Evolutionary conservation across 371 early-diverging fungal genomes (phyloP).

Genomic region (Catenaria anguillulae): DNA sequence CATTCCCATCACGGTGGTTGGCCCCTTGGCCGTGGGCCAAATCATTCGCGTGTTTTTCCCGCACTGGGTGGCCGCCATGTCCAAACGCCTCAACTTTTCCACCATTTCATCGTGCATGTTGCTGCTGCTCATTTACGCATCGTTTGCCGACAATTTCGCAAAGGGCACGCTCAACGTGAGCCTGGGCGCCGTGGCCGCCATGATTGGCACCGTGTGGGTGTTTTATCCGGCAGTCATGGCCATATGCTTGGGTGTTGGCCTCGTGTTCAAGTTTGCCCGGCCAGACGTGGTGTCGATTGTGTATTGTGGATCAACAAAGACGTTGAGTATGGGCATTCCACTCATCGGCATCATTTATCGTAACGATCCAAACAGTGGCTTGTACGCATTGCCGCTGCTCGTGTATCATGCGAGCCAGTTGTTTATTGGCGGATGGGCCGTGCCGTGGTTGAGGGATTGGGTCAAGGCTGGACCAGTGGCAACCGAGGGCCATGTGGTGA

Average conservation of each 20-base stretch:
- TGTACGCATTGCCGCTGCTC: constrained; percentile 46
- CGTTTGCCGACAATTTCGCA: constrained; percentile 54
- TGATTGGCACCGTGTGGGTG: constrained; percentile 35
- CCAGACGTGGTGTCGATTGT: constrained; percentile 43
- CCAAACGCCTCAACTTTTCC: constrained; percentile 34
- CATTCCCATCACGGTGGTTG: constrained; percentile 44
- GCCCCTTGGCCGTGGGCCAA: constrained; percentile 49
- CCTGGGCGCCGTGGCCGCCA: constrained; percentile 29
- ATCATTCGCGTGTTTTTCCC: constrained; percentile 35
- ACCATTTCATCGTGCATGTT: constrained; percentile 42
- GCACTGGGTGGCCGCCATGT: constrained; percentile 28
- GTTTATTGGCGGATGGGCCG: constrained; percentile 47
- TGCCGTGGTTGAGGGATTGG: constrained; percentile 40
- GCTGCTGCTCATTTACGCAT: constrained; percentile 53
- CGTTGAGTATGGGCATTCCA: constrained; percentile 61
- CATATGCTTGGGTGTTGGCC: constrained; percentile 23
- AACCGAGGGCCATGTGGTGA: too few species aligned
- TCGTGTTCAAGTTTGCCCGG: constrained; percentile 29
- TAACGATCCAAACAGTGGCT: constrained; percentile 33
- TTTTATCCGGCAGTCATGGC: constrained; percentile 29
- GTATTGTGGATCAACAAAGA: constrained; percentile 55
- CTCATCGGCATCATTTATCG: constrained; percentile 54
- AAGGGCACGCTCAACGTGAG: constrained; percentile 21
- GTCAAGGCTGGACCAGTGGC: constrained; percentile 22
- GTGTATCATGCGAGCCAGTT: constrained; percentile 59